Evolutionary conservation across 2,329 filamentous ascomycete genomes (phyloP), one percentile per base, ranked within the genome.

Genomic region (Ophiostoma fasciatum): DNA sequence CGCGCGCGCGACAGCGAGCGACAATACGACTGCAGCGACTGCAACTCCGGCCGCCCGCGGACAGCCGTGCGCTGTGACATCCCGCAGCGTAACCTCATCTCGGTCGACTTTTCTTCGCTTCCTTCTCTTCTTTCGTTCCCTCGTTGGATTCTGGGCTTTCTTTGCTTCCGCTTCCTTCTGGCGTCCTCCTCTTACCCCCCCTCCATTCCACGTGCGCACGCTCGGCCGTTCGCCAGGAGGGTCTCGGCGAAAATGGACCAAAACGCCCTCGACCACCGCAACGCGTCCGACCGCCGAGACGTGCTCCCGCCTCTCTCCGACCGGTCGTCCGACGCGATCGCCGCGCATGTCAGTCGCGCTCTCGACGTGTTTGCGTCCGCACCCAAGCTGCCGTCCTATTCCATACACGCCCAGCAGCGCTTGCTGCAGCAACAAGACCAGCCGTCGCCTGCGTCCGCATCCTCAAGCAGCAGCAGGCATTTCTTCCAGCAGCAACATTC

Each of bases 201-300:
- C n/a, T n/a, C n/a, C n/a, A n/a, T n/a, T n/a, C n/a, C n/a, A n/a
- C n/a, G n/a, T n/a, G n/a, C n/a, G n/a, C n/a, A n/a, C n/a, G n/a
- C n/a, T n/a, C n/a, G n/a, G n/a, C n/a, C n/a, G n/a, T n/a, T n/a
- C n/a, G n/a, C n/a, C 32, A 29, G 18, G n/a, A 7, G 28, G 31
- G 20, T 43, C 33, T 36, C 38, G 35, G 38, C 33, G 37, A 46
- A 42, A 36, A 49, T 48, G 47, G 41, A 45, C 31, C 41, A 37
- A 27, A 42, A 40, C 28, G 33, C 33, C 15, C 31, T 26, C 28
- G 36, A 36, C 36, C 21, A 12, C 25, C 31, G 33, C 27, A 30
- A 33, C 41, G 23, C 25, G 28, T 34, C 31, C 21, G 28, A 33
- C 18, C 32, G 35, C 18, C 40, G 44, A 17, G 45, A 45, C 39